Conservation (phyloP, 2,329 filamentous ascomycete species). For the Colletotrichum agaves region DNA sequence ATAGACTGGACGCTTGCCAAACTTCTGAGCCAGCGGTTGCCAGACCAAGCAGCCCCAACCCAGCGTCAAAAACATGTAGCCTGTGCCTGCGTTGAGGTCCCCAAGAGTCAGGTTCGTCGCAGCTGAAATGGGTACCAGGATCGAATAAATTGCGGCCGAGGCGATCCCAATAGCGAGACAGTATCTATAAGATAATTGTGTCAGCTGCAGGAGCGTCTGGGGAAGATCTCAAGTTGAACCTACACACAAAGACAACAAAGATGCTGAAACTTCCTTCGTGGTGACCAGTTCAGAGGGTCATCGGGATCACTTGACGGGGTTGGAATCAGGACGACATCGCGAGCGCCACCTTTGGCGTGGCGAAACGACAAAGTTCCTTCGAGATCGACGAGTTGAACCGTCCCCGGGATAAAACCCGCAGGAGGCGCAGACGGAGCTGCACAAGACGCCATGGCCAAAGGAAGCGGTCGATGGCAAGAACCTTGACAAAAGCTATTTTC, state of each 20-base stretch:
- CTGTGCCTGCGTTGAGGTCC: constrained; percentile 61
- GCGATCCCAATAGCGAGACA: constrained; percentile 40
- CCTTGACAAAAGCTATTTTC: too few species aligned
- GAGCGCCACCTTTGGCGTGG: constrained; percentile 45
- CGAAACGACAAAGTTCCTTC: constrained; percentile 46
- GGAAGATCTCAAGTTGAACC: too few species aligned
- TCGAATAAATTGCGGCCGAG: constrained; percentile 46
- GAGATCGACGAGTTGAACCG: constrained; percentile 54
- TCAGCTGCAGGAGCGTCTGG: too few species aligned
- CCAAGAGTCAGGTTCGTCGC: constrained; percentile 55
- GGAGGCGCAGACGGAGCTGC: not conserved
- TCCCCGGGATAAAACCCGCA: constrained; percentile 48
- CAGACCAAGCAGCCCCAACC: constrained; percentile 63
- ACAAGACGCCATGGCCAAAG: not conserved
- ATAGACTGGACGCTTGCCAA: constrained; percentile 61
- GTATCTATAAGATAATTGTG: not conserved
- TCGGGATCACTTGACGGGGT: constrained; percentile 60
- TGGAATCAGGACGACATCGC: constrained; percentile 62
- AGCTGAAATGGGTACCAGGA: constrained; percentile 50
- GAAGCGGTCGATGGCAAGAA: too few species aligned
- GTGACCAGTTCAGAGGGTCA: constrained; percentile 63
- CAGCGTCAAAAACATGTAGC: constrained; percentile 62
- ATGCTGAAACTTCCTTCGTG: constrained; percentile 42
- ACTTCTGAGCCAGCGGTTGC: constrained; percentile 63
- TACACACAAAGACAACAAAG: constrained; percentile 46